A percentile compares a stretch with the other conserved stretches of the same genome.
Evolutionary conservation across 164 flowering plant species (phyloP).

Genomic region (Aristolochia californica): DNA sequence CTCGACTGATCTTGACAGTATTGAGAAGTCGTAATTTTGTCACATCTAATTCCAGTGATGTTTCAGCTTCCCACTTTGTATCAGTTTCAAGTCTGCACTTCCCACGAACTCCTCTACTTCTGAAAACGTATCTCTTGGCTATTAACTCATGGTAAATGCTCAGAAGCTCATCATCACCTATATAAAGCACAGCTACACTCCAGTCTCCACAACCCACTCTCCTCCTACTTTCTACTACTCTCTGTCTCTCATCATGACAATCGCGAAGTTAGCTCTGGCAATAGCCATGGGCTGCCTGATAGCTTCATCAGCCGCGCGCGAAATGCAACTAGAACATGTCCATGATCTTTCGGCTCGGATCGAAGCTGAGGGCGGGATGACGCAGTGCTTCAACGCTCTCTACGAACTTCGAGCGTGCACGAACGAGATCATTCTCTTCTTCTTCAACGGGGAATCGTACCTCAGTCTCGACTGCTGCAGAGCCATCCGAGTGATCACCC

Average conservation of each 20-base stretch:
- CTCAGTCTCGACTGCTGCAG: constrained; percentile 17
- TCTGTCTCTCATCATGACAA: neutral
- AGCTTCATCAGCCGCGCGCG: neutral
- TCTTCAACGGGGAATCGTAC: constrained; percentile 18
- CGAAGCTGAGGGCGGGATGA: constrained; percentile 5
- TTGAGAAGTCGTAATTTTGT: no score
- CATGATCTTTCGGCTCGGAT: constrained; percentile 3
- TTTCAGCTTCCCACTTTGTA: no score
- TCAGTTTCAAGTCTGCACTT: no score
- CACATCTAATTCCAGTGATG: no score
- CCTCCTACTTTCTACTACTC: neutral
- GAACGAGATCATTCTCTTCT: constrained; percentile 18
- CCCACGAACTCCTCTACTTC: no score
- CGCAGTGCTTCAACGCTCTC: constrained; percentile 38
- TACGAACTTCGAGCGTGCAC: constrained; percentile 19
- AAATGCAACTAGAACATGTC: neutral
- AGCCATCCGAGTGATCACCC: constrained; percentile 12
- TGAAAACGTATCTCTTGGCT: no score
- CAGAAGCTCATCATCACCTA: no score
- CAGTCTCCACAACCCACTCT: neutral
- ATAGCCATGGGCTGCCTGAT: neutral
- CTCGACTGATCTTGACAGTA: no score
- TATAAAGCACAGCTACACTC: no score
- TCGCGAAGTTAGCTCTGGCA: neutral
- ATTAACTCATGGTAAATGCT: no score